A percentile compares a stretch with the other conserved stretches of the same genome.
phyloP scores from a whole-genome alignment of 345 rosid species.

The Acer campestre region DNA sequence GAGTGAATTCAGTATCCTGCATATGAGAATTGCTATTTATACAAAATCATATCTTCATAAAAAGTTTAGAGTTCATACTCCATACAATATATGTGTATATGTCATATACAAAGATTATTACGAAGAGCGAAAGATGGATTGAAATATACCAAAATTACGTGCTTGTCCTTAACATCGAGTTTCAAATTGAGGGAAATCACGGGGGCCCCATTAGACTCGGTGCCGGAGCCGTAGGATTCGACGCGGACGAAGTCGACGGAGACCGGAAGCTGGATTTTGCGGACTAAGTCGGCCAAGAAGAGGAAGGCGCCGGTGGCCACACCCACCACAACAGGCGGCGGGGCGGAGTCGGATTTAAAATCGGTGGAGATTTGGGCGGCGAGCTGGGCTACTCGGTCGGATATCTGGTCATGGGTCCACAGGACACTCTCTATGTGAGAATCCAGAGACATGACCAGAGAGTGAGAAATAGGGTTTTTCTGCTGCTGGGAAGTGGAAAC shows the following conservation, averaged over 20 bases:
- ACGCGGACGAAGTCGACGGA: conserved; percentile 69
- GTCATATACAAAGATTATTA: too few relatives aligned
- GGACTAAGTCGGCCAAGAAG: conserved; percentile 79
- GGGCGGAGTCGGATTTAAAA: conserved; percentile 34
- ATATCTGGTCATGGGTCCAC: conserved; percentile 54
- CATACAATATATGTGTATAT: too few relatives aligned
- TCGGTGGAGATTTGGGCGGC: conserved; percentile 57
- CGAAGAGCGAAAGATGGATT: background rate
- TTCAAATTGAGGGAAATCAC: conserved; percentile 64
- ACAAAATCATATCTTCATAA: too few relatives aligned
- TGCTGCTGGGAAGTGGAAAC: too few relatives aligned
- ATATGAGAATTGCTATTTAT: too few relatives aligned
- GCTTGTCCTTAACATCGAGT: conserved; percentile 62
- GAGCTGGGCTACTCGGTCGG: conserved; percentile 57
- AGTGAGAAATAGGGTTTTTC: conserved; percentile 5
- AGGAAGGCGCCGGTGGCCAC: conserved; percentile 88
- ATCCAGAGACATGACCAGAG: conserved; percentile 43
- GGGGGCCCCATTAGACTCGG: conserved; percentile 62
- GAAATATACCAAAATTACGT: conserved; percentile 64
- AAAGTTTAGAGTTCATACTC: too few relatives aligned
- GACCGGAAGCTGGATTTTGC: conserved; percentile 58
- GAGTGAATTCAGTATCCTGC: too few relatives aligned
- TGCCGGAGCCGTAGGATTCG: conserved; percentile 74
- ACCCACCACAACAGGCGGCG: conserved; percentile 70
- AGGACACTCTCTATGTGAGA: conserved; percentile 70